Evolutionary conservation across 1,284 basidiomycete genomes (phyloP).

Genomic region (Vanrija humicola): DNA sequence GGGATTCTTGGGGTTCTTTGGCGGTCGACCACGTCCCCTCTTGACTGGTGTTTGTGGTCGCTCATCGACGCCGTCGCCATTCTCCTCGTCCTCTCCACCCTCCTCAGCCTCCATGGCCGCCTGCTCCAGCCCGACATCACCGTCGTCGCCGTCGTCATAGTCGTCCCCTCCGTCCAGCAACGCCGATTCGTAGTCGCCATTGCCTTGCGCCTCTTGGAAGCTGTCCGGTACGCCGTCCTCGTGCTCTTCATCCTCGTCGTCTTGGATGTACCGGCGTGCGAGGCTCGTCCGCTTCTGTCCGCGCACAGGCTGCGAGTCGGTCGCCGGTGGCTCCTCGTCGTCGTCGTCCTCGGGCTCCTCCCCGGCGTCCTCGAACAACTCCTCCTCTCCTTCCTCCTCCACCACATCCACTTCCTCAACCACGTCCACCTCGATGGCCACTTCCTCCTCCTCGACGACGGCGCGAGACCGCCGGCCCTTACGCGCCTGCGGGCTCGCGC

Average conservation of each 20-base stretch:
- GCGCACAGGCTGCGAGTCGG: slow-evolving; percentile 3
- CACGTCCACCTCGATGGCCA: not conserved
- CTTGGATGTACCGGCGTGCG: not conserved
- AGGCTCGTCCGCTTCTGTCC: too few species aligned
- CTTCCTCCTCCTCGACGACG: not conserved
- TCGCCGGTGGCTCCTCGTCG: slow-evolving; percentile 16
- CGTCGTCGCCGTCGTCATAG: not conserved
- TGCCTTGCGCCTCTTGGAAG: not conserved
- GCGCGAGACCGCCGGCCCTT: not conserved
- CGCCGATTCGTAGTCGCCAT: not conserved
- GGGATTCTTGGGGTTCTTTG: slow-evolving; percentile 17
- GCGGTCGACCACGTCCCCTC: slow-evolving; percentile 2
- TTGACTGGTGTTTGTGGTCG: not conserved
- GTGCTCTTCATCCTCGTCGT: slow-evolving; percentile 22
- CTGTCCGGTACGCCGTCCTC: slow-evolving; percentile 7
- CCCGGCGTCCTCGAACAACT: not conserved
- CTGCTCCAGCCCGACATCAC: not conserved
- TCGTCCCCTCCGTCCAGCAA: slow-evolving; percentile 5
- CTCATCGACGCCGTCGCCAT: not conserved
- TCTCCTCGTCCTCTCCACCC: not conserved
- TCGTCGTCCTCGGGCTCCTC: not conserved
- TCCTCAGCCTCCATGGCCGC: not conserved
- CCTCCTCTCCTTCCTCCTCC: not conserved
- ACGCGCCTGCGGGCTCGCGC: not conserved
- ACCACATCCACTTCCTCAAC: not conserved